These are phyloP conservation scores for Elaeis oleifera DNA, from an alignment of 202 grass and related monocot species.

Conservation along the genomic window DNA sequence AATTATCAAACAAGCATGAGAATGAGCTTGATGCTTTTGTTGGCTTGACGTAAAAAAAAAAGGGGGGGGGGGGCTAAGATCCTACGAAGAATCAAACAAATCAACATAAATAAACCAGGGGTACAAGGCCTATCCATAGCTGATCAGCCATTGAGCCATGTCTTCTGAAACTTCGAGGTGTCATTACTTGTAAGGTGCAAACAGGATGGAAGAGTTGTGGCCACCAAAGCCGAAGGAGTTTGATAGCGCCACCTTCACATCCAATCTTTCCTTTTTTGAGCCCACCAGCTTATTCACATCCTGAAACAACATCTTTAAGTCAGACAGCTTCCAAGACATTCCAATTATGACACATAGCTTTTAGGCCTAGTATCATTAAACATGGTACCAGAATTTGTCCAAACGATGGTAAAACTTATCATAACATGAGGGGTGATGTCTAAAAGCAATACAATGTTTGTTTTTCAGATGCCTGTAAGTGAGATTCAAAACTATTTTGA, in stretches of 20 bases:
- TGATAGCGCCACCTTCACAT: conserved; percentile 82
- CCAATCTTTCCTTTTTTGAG: conserved; percentile 71
- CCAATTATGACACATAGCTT: too few relatives aligned
- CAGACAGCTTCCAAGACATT: not conserved
- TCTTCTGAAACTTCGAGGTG: not conserved
- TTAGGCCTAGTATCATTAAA: too few relatives aligned
- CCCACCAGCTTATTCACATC: conserved; percentile 57
- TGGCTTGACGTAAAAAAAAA: not conserved
- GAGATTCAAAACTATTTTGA: too few relatives aligned
- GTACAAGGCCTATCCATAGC: conserved; percentile 26
- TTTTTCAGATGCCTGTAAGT: too few relatives aligned
- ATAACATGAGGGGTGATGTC: too few relatives aligned
- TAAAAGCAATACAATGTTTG: too few relatives aligned
- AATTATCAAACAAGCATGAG: not conserved
- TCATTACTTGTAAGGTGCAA: conserved; percentile 61
- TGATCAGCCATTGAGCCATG: not conserved
- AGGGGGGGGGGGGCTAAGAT: conserved; percentile 2
- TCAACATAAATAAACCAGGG: conserved; percentile 5
- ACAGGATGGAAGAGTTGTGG: conserved; percentile 94
- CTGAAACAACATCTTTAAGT: conserved; percentile 23
- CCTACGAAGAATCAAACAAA: conserved; percentile 11
- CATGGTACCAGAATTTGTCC: too few relatives aligned
- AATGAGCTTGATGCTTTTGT: conserved; percentile 11
- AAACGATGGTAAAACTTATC: too few relatives aligned
- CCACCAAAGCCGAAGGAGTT: conserved; percentile 97